phyloP scores from a whole-genome alignment of 73 alveolate genomes.

The Durusdinium trenchii region DNA sequence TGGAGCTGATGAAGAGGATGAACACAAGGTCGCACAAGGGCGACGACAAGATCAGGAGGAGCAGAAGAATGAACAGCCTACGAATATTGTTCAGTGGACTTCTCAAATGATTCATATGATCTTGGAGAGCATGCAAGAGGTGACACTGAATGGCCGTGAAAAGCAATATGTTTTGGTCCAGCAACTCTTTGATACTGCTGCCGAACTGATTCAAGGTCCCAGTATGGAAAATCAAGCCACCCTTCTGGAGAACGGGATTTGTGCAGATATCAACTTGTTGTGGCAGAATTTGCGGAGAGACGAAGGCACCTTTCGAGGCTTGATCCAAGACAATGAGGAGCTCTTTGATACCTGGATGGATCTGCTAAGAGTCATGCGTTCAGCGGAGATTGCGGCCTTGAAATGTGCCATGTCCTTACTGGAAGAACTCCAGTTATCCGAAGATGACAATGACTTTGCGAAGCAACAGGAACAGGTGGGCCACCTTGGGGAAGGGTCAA shows the following conservation, averaged over 20 bases:
- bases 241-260: slow-evolving; percentile 72
- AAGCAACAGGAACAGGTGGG: slow-evolving; percentile 72
- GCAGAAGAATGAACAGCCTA: slow-evolving; percentile 73
- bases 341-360: slow-evolving; percentile 89
- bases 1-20: slow-evolving; percentile 47
- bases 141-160: slow-evolving; percentile 72
- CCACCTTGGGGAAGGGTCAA: no score
- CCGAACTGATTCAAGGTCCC: slow-evolving; percentile 92
- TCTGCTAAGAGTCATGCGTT: slow-evolving; percentile 71
- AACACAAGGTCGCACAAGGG: slow-evolving; percentile 1
- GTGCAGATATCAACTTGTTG: slow-evolving; percentile 75
- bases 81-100: slow-evolving; percentile 82
- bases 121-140: slow-evolving; percentile 91
- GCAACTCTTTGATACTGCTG: slow-evolving; percentile 79
- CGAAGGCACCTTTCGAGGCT: slow-evolving; percentile 83
- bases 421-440: slow-evolving; percentile 74
- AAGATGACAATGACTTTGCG: slow-evolving; percentile 90
- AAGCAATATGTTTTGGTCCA: slow-evolving; percentile 80
- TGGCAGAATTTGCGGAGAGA: slow-evolving; percentile 48
- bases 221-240: slow-evolving; percentile 69
- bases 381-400: slow-evolving; percentile 77
- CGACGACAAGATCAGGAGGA: slow-evolving; percentile 58
- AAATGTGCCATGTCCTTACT: slow-evolving; percentile 59
- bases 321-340: slow-evolving; percentile 90
- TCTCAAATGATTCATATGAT: slow-evolving; percentile 87